Percentiles rank a stretch among this genome's conserved stretches.
Evolutionary conservation across 352 stramenopile genomes (phyloP).

Genomic region (Pilasporangium apinafurcum): DNA sequence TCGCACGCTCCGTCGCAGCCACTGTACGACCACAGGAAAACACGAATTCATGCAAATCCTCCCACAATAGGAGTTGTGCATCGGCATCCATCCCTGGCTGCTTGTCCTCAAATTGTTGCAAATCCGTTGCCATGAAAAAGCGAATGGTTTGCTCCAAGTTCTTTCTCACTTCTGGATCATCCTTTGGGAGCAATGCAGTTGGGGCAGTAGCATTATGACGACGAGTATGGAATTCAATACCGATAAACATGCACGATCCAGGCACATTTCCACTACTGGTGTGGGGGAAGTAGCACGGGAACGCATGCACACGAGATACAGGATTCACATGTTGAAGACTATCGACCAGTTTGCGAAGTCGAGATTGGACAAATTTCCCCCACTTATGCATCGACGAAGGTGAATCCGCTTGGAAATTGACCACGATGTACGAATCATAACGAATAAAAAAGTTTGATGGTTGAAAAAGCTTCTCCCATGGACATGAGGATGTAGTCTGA

Average conservation of each 20-base stretch:
- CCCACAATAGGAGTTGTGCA: conserved; percentile 47
- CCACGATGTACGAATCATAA: conserved; percentile 72
- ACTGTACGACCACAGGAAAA: conserved; percentile 41
- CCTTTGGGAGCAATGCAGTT: conserved; percentile 24
- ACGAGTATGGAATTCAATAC: conserved; percentile 63
- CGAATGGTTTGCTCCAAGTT: conserved; percentile 74
- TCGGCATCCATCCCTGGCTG: conserved; percentile 60
- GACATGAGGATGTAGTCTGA: conserved; percentile 5
- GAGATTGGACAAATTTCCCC: conserved; percentile 81
- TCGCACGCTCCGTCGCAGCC: conserved; percentile 40
- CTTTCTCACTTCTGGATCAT: conserved; percentile 65
- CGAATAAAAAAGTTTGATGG: conserved; percentile 81
- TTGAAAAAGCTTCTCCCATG: conserved; percentile 72
- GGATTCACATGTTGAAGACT: conserved; percentile 57
- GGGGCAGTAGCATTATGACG: conserved; percentile 12
- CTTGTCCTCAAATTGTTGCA: conserved; percentile 77
- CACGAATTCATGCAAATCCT: conserved; percentile 64
- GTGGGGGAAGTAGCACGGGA: conserved; percentile 58
- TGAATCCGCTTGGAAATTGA: conserved; percentile 58
- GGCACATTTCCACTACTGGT: conserved; percentile 25
- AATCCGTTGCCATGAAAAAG: conserved; percentile 77
- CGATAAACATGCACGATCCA: conserved; percentile 79
- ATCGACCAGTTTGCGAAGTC: conserved; percentile 71
- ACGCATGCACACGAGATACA: conserved; percentile 59
- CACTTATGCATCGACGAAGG: conserved; percentile 69